A percentile compares a stretch with the other conserved stretches of the same genome.
These are phyloP conservation scores for Barnettozyma vustinii DNA, from an alignment of 805 yeast species.

Conservation along the genomic window DNA sequence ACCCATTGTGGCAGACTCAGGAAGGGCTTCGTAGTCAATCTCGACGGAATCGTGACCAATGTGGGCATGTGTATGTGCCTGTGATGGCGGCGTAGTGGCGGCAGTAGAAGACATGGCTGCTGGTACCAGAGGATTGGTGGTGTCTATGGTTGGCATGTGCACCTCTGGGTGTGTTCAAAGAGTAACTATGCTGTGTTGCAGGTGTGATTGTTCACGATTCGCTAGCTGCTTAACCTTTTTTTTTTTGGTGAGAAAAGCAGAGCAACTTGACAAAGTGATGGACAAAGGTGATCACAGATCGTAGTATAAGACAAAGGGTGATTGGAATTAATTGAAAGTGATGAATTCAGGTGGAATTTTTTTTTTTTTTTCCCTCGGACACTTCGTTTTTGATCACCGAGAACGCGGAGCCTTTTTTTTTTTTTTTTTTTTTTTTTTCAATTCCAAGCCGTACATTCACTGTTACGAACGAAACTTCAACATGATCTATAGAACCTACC, in stretches of 20 bases:
- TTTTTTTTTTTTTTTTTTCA: too few relatives aligned
- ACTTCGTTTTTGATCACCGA: background rate
- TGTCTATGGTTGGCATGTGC: background rate
- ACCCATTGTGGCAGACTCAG: constrained; percentile 74
- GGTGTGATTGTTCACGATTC: too few relatives aligned
- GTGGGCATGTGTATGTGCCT: background rate
- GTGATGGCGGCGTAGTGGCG: background rate
- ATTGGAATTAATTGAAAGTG: background rate
- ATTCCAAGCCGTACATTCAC: too few relatives aligned
- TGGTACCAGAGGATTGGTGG: background rate
- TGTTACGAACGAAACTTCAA: too few relatives aligned
- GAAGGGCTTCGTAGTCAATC: constrained; percentile 88
- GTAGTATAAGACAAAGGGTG: background rate
- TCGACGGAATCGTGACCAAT: constrained; percentile 30
- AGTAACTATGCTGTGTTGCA: background rate
- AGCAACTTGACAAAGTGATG: background rate
- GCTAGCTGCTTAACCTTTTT: too few relatives aligned
- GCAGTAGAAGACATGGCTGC: background rate
- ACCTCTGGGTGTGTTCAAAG: background rate
- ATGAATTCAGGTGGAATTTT: background rate
- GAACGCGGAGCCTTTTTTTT: background rate
- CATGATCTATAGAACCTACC: background rate
- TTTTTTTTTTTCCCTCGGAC: too few relatives aligned
- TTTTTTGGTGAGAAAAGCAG: background rate
- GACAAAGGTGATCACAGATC: background rate